Evolutionary conservation across 495 filamentous ascomycete genomes (phyloP), one percentile per base, ranked within the genome.

Genomic region (Letharia lupina): DNA sequence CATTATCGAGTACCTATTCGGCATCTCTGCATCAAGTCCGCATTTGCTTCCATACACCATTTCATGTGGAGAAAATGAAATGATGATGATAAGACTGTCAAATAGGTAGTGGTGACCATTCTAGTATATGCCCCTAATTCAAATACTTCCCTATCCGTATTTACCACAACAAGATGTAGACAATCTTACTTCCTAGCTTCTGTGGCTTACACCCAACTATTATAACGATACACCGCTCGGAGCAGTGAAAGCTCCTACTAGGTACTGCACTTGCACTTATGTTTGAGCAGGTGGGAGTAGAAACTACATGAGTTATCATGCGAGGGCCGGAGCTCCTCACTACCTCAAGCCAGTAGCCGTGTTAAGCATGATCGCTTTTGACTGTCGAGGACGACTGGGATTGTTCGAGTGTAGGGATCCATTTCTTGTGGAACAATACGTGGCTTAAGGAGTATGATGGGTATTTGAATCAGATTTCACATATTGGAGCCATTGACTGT

Each of bases 331-430:
- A 28, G 23, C 23, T 28, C 23, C 23, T 28, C 23, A 28, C 23
- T 28, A 28, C 23, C 23, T 28, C 23, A 28, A 28, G 8, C 37
- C 4, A 39, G 8, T 39, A 39, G 37, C 8, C 37, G 37, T 39
- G 40, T 44, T 61, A 6, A 13, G 39, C n/a, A 20, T 20, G 10
- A 20, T 12, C 39, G n/a, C 12, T 33, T 40, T 12, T n/a, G 37
- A 60, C 37, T 41, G 58, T 60, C 58, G 37, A 41, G 16, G 58
- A n/a, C 58, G 23, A n/a, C 45, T 28, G 23, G 45, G n/a, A n/a
- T 4, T n/a, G 45, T 20, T n/a, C 8, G 9, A 20, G 18, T n/a
- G 45, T 2, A n/a, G 5, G 20, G 1, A 8, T 10, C 45, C 0
- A n/a, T 20, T n/a, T 47, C 20, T 9, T 8, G 18, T n/a, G 16